A percentile compares a stretch with the other conserved stretches of the same genome.
phyloP scores from a whole-genome alignment of 345 rosid species.

The Garcia nutans region DNA sequence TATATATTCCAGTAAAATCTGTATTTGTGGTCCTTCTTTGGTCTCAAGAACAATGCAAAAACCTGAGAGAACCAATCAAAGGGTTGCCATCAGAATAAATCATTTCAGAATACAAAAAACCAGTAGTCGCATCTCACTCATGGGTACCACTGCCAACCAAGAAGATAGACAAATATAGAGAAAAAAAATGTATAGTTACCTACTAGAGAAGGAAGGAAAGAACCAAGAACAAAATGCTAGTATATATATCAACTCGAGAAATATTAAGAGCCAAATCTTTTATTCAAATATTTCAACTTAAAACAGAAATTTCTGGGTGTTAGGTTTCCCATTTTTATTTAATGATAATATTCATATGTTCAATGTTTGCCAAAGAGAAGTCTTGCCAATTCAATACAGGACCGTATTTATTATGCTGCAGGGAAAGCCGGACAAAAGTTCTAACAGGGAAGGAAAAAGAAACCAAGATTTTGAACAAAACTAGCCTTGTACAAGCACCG shows the following conservation, averaged over 20 bases:
- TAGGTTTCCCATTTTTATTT: neutral
- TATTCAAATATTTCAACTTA: neutral
- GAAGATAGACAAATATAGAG: neutral
- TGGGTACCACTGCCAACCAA: neutral
- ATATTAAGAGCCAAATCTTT: neutral
- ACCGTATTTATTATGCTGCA: neutral
- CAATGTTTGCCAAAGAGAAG: neutral
- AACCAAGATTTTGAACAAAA: neutral
- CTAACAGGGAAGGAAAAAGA: neutral
- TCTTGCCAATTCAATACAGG: neutral
- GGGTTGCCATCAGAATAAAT: constrained; percentile 7
- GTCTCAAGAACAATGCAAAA: constrained; percentile 72
- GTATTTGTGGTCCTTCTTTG: constrained; percentile 81
- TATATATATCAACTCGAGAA: neutral
- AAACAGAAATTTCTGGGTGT: too few species aligned
- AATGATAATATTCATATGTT: neutral
- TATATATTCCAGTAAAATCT: constrained; percentile 76
- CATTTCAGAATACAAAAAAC: constrained; percentile 3
- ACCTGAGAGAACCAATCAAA: constrained; percentile 38
- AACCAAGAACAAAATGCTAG: neutral
- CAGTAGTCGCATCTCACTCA: neutral
- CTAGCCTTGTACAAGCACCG: neutral
- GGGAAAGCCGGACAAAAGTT: neutral
- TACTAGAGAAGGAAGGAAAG: neutral
- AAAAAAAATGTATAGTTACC: neutral